Evolutionary conservation across 768 basidiomycete genomes (phyloP), one percentile per base, ranked within the genome.

Genomic region (Suillus lakei): DNA sequence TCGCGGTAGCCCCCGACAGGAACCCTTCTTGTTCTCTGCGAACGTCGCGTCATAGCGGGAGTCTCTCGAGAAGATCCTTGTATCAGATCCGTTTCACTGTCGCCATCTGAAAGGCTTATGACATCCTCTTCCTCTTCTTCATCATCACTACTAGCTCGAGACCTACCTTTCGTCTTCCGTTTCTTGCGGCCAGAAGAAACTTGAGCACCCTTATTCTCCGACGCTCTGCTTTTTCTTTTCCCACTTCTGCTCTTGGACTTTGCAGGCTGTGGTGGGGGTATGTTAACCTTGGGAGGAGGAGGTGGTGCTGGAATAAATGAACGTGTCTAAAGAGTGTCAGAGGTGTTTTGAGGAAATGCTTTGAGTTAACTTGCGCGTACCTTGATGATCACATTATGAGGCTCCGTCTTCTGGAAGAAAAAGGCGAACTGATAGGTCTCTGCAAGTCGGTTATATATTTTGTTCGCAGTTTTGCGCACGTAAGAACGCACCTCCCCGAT

Each of bases 371-470:
- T 48, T n/a, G 38, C 7, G 67, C 78, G n/a, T 59, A 91, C 95
- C 84, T 97, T 97, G 69, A 93, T 80, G 9, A 95, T 80, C 2
- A 96, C 83, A 0, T 92, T 88, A 75, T 96, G 93, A 12, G 91
- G 85, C 60, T 95, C 93, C 3, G 87, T 89, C 76, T 89, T 89
- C 28, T 93, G 86, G 69, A 96, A 82, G 78, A 96, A 97, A 74
- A 94, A 97, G 56, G 91, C 94, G 74, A 94, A 95, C 69, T 97
- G 95, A 72, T 96, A 97, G 0, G 85, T 85, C 66, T 92, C 95
- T 96, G 73, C 23, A 56, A 34, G 61, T 51, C 59, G 48, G 39
- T 54, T 58, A 30, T 41, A 61, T 18, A n/a, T 18, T 63, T 63
- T 4, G 51, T 63, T 43, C 64, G 62, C 59, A 60, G 60, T 64